Percentiles rank a stretch among this genome's conserved stretches.
phyloP scores from a whole-genome alignment of 495 filamentous ascomycete species.

The Entonaema liquescens region DNA sequence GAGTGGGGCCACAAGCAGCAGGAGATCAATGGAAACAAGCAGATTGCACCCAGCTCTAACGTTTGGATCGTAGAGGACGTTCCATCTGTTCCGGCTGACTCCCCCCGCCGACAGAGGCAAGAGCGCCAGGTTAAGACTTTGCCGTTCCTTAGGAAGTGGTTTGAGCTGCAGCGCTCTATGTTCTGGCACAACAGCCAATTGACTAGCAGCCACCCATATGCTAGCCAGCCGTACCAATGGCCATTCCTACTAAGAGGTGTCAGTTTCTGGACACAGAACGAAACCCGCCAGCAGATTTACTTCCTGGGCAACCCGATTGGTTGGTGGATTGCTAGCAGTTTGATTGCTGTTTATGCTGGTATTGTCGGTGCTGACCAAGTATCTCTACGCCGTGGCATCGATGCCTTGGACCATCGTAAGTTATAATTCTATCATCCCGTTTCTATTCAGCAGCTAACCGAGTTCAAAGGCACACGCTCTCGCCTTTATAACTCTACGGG shows the following conservation, averaged over 20 bases:
- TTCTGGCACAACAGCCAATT: conserved; percentile 99
- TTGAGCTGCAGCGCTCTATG: conserved; percentile 97
- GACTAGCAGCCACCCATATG: conserved; percentile 95
- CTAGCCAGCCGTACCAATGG: conserved; percentile 95
- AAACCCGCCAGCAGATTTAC: conserved; percentile 96
- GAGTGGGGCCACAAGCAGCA: conserved; percentile 98
- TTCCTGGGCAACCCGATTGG: conserved; percentile 97
- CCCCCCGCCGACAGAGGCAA: conserved; percentile 75
- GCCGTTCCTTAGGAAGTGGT: conserved; percentile 92
- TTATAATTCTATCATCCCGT: conserved; percentile 35
- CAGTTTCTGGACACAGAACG: conserved; percentile 99
- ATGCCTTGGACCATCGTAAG: conserved; percentile 93
- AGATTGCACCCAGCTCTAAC: conserved; percentile 86
- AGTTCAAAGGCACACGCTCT: conserved; percentile 75
- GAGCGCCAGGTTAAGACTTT: conserved; percentile 80
- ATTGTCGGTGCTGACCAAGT: conserved; percentile 94
- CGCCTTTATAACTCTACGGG: conserved; percentile 97
- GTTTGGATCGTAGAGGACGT: conserved; percentile 95
- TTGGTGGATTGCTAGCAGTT: conserved; percentile 94
- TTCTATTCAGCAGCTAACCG: conserved; percentile 31
- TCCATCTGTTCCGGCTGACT: conserved; percentile 72
- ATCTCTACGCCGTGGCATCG: conserved; percentile 87
- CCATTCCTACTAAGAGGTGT: conserved; percentile 96
- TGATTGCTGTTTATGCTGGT: conserved; percentile 92
- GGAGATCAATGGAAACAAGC: conserved; percentile 99